Conservation (phyloP, 176 grass and related monocot species). For the Alopecurus myosuroides region DNA sequence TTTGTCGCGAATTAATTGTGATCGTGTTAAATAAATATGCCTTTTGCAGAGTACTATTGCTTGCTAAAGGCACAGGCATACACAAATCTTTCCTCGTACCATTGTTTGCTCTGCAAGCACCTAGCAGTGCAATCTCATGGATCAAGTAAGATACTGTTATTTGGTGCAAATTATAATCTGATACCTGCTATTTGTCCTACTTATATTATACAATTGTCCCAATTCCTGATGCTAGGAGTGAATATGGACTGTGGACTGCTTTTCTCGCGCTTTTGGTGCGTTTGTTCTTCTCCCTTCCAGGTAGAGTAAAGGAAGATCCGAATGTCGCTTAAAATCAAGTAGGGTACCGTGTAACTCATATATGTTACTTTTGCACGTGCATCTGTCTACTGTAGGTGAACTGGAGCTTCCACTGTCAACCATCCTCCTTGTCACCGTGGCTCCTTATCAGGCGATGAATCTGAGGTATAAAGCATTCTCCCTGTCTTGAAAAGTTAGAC, state of each 20-base stretch:
- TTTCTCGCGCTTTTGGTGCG: conserved; percentile 82
- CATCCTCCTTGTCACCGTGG: conserved; percentile 70
- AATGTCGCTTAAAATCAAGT: background rate
- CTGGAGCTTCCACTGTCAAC: conserved; percentile 75
- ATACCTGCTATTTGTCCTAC: background rate
- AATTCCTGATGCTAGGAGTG: conserved; percentile 52
- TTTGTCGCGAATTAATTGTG: background rate
- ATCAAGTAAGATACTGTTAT: conserved; percentile 70
- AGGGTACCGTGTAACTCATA: background rate
- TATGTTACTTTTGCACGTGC: conserved; percentile 1
- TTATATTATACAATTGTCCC: conserved; percentile 12
- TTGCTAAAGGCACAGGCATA: conserved; percentile 84
- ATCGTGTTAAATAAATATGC: background rate
- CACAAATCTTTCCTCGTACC: conserved; percentile 94
- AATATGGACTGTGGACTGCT: conserved; percentile 89
- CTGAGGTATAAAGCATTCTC: conserved; percentile 49
- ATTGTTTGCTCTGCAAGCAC: conserved; percentile 81
- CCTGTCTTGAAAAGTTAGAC: background rate
- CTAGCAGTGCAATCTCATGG: conserved; percentile 69
- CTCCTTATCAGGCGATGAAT: conserved; percentile 62
- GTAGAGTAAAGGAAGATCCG: conserved; percentile 30
- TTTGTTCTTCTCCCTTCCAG: conserved; percentile 85
- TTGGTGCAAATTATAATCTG: background rate
- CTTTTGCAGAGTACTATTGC: conserved; percentile 69
- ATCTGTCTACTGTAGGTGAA: conserved; percentile 45